phyloP scores from a whole-genome alignment of 176 grass and related monocot genomes.

The Musa itinerans region DNA sequence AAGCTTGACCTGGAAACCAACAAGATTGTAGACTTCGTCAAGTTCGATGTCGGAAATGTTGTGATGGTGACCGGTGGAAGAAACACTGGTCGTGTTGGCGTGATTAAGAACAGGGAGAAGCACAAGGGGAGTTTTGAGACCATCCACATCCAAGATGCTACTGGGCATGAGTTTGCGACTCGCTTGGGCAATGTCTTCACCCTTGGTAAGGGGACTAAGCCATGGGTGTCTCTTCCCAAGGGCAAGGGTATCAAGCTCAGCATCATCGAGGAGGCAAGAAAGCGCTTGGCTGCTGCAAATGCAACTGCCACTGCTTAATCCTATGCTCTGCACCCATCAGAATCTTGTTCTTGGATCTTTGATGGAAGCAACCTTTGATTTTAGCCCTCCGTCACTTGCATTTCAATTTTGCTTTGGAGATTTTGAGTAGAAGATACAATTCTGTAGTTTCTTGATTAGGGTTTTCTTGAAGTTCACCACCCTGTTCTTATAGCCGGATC shows the following conservation, averaged over 20 bases:
- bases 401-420: too few relatives aligned
- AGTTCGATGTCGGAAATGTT: background rate
- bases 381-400: too few relatives aligned
- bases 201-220: background rate
- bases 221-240: slow-evolving; percentile 1
- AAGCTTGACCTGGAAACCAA: background rate
- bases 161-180: background rate
- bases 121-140: background rate
- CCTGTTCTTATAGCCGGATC: too few relatives aligned
- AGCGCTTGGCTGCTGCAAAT: background rate
- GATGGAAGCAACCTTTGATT: too few relatives aligned
- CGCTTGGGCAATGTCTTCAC: background rate
- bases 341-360: background rate
- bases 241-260: background rate
- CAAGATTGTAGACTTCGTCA: background rate
- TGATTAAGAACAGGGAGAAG: too few relatives aligned
- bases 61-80: background rate
- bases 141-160: background rate
- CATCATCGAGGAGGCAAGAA: background rate
- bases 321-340: background rate
- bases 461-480: too few relatives aligned
- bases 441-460: too few relatives aligned
- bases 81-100: background rate
- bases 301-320: background rate
- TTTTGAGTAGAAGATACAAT: too few relatives aligned